A percentile compares a stretch with the other conserved stretches of the same genome.
Evolutionary conservation across 345 rosid genomes (phyloP).

Genomic region (Euphorbia tirucalli): DNA sequence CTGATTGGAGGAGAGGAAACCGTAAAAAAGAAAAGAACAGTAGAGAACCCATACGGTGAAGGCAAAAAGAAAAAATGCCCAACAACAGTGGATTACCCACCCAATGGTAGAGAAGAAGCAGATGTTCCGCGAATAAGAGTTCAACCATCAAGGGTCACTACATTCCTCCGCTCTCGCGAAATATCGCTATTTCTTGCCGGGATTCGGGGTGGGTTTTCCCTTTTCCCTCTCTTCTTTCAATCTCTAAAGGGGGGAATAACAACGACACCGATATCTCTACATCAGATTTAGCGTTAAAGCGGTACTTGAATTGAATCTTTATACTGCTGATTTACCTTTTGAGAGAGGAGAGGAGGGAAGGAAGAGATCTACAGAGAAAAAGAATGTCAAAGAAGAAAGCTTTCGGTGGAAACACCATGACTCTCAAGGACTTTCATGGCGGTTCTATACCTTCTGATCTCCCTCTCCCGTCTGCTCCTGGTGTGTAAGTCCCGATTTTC

Average conservation of each 20-base stretch:
- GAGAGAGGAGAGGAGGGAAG: conserved; percentile 2
- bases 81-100: background rate
- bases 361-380: background rate
- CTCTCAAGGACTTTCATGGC: conserved; percentile 90
- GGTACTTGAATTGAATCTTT: background rate
- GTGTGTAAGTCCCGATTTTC: conserved; percentile 53
- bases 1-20: background rate
- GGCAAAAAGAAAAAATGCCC: background rate
- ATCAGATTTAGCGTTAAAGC: background rate
- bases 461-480: conserved; percentile 89
- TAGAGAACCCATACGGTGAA: background rate
- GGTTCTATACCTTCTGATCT: conserved; percentile 87
- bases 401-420: conserved; percentile 66
- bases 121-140: conserved; percentile 1
- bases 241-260: too few relatives aligned
- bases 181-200: background rate
- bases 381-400: conserved; percentile 90
- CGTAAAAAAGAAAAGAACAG: background rate
- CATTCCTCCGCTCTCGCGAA: background rate
- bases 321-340: background rate
- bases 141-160: background rate
- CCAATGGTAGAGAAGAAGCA: background rate
- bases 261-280: background rate
- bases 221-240: background rate
- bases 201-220: background rate